Evolutionary conservation across 2,329 filamentous ascomycete genomes (phyloP), one percentile per base, ranked within the genome.

Genomic region (Huntiella savannae): DNA sequence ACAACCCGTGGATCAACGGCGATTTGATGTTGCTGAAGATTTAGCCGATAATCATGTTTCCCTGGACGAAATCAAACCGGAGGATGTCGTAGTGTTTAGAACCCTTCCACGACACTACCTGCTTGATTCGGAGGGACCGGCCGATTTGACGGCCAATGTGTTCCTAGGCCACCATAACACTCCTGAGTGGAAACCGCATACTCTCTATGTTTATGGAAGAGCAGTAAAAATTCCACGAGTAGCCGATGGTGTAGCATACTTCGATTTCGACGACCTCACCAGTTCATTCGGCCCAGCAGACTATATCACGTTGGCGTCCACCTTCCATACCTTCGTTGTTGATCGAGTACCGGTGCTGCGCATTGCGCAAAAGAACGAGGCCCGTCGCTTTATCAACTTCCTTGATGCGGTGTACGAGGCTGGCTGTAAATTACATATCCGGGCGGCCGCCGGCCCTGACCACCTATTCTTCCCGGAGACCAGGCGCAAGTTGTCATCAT

Each of bases 401-500:
- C 69, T 88, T 1, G 82, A 91, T 55, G 82, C 82, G 0, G 65
- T 85, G 1, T 88, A 88, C 59, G 82, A 88, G 62, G 78, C 80
- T n/a, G 71, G 77, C 5, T 87, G 82, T 59, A 83, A 83, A 53
- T 69, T 88, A 7, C 60, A 84, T 38, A 68, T 88, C 45, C 68
- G 74, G 15, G 82, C 82, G 2, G 69, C 68, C 36, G 73, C 71
- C 2, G 74, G 73, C 0, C 82, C 82, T 0, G 83, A 88, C 52
- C 69, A 77, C 22, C 66, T 87, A 4, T 87, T 88, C 67, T 88
- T 91, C 58, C 82, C 82, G 0, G 77, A 82, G 49, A 56, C 52
- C 32, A 52, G 52, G 59, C 37, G 32, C 12, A 50, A 40, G 17
- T 34, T 17, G 15, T 32, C 40, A 11, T 28, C 40, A 2, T 4